phyloP scores from a whole-genome alignment of 1,284 basidiomycete species.

The Heterobasidion annosum region DNA sequence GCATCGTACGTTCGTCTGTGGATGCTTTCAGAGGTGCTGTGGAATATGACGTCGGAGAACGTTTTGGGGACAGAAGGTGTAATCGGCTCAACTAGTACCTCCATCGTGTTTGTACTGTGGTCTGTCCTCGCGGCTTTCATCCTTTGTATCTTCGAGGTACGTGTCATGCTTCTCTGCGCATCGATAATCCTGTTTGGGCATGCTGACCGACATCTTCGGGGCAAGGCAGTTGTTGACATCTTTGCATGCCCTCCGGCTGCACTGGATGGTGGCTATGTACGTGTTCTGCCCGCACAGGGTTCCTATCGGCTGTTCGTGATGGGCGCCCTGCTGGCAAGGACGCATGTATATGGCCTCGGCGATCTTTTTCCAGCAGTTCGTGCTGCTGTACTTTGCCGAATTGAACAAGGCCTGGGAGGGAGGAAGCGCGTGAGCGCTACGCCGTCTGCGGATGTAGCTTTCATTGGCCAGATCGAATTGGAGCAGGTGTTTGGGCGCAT shows the following conservation, averaged over 20 bases:
- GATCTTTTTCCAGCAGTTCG: constrained; percentile 41
- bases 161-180: constrained; percentile 20
- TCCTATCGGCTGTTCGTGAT: not conserved
- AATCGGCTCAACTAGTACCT: constrained; percentile 49
- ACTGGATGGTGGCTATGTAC: constrained; percentile 93
- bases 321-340: not conserved
- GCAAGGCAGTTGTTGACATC: constrained; percentile 87
- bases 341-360: constrained; percentile 4
- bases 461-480: not conserved
- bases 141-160: constrained; percentile 89
- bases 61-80: constrained; percentile 52
- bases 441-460: not conserved
- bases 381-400: constrained; percentile 54
- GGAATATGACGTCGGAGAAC: constrained; percentile 72
- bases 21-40: constrained; percentile 96
- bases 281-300: constrained; percentile 21
- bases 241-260: constrained; percentile 91
- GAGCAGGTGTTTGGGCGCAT: not conserved
- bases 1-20: constrained; percentile 98
- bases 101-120: constrained; percentile 74
- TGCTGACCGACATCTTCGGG: constrained; percentile 1
- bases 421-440: not conserved
- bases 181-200: not conserved
- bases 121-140: constrained; percentile 70
- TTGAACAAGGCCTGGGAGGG: constrained; percentile 26